Conservation (phyloP, 2,329 filamentous ascomycete species). For the Coccinonectria pachysandricola region DNA sequence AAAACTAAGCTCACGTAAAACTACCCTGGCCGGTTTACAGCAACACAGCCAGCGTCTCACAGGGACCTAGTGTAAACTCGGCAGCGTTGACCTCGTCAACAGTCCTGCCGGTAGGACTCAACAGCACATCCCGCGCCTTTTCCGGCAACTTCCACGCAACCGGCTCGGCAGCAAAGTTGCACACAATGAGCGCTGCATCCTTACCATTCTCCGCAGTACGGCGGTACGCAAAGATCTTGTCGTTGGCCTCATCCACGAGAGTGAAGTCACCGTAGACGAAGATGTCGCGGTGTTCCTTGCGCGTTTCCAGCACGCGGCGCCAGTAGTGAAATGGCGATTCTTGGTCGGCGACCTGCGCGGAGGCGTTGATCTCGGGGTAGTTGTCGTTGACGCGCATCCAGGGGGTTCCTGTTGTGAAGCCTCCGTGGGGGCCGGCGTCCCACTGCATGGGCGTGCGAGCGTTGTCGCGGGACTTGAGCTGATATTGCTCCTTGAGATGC, state of each 20-base stretch:
- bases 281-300: slow-evolving; percentile 50
- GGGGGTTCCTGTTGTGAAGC: slow-evolving; percentile 52
- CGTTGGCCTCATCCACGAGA: slow-evolving; percentile 27
- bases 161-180: slow-evolving; percentile 27
- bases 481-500: slow-evolving; percentile 34
- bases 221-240: slow-evolving; percentile 29
- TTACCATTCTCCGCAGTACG: slow-evolving; percentile 22
- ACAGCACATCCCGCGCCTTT: slow-evolving; percentile 23
- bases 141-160: slow-evolving; percentile 22
- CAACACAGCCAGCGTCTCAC: slow-evolving; percentile 26
- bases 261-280: slow-evolving; percentile 54
- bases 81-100: slow-evolving; percentile 17
- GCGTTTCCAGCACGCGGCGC: slow-evolving; percentile 44
- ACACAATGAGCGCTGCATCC: slow-evolving; percentile 26
- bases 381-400: slow-evolving; percentile 65
- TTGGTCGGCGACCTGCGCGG: slow-evolving; percentile 35
- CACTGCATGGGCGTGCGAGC: slow-evolving; percentile 64
- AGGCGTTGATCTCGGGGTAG: slow-evolving; percentile 52
- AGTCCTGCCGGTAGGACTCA: slow-evolving; percentile 23
- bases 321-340: slow-evolving; percentile 52
- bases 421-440: slow-evolving; percentile 47
- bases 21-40: slow-evolving; percentile 9
- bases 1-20: background rate
- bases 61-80: slow-evolving; percentile 24
- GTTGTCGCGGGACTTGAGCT: slow-evolving; percentile 56